Evolutionary conservation across 1,284 basidiomycete genomes (phyloP).

Genomic region (Tranzscheliella williamsii): DNA sequence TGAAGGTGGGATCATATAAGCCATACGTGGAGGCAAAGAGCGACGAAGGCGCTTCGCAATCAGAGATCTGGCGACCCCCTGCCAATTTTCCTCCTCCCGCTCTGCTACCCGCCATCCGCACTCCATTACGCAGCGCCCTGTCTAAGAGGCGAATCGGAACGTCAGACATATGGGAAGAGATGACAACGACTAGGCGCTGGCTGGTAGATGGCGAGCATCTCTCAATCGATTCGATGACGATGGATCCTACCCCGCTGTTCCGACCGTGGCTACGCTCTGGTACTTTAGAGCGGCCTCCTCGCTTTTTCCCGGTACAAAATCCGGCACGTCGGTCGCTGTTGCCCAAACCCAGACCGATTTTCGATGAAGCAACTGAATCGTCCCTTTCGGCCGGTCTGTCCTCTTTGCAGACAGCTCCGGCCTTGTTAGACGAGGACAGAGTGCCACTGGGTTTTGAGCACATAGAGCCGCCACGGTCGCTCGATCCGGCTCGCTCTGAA

Average conservation of each 20-base stretch:
- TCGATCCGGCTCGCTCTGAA: constrained; percentile 33
- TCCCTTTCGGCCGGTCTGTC: constrained; percentile 2
- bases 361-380: constrained; percentile 12
- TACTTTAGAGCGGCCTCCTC: constrained; percentile 7
- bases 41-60: no score
- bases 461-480: constrained; percentile 5
- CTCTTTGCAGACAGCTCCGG: neutral
- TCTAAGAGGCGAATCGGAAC: constrained; percentile 10
- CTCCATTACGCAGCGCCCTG: constrained; percentile 12
- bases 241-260: constrained; percentile 41
- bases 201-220: constrained; percentile 23
- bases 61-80: no score
- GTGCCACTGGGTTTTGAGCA: no score
- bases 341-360: constrained; percentile 5
- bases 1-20: constrained; percentile 4
- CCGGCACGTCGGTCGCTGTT: neutral
- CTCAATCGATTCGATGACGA: constrained; percentile 23
- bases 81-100: constrained; percentile 38
- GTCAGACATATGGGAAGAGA: constrained; percentile 15
- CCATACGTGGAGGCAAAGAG: constrained; percentile 11
- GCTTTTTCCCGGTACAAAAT: constrained; percentile 12
- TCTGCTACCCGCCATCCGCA: constrained; percentile 28
- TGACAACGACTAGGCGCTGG: constrained; percentile 9
- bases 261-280: constrained; percentile 26
- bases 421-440: no score